A percentile compares a stretch with the other conserved stretches of the same genome.
phyloP scores from a whole-genome alignment of 768 basidiomycete genomes.

The Amanita rubescens region DNA sequence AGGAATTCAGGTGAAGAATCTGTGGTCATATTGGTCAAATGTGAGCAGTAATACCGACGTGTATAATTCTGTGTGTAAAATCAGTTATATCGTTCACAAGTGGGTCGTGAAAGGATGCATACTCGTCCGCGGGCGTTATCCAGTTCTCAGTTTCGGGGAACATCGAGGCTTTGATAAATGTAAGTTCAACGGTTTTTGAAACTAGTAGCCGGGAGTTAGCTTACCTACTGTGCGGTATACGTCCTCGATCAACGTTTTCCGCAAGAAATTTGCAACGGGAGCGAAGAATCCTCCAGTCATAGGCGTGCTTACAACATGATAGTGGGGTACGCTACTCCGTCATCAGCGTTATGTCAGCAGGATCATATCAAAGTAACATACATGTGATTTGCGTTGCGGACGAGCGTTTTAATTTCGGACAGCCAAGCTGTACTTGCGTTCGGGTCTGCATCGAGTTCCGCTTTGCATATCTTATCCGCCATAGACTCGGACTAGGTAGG shows the following conservation, averaged over 20 bases:
- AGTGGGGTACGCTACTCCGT: constrained; percentile 46
- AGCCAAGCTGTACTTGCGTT: constrained; percentile 23
- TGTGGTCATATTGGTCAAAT: neutral
- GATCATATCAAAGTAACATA: constrained; percentile 21
- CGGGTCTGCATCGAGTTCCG: constrained; percentile 38
- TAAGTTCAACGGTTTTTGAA: neutral
- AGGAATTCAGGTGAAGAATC: too few relatives aligned
- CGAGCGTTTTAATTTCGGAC: constrained; percentile 33
- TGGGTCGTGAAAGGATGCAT: constrained; percentile 13
- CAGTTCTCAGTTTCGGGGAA: constrained; percentile 58
- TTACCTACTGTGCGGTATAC: constrained; percentile 44
- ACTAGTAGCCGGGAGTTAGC: neutral
- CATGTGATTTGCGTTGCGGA: constrained; percentile 48
- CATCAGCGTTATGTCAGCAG: neutral
- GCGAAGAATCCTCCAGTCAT: constrained; percentile 25
- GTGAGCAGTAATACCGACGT: constrained; percentile 47
- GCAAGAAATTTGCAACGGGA: constrained; percentile 31
- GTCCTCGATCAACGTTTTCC: constrained; percentile 48
- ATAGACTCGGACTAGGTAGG: constrained; percentile 32
- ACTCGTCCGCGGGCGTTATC: constrained; percentile 52
- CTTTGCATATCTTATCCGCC: constrained; percentile 38
- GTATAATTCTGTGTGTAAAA: constrained; percentile 36
- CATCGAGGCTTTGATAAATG: constrained; percentile 35
- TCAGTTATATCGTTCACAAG: neutral
- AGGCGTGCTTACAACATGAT: constrained; percentile 41